Evolutionary conservation across 495 filamentous ascomycete species (phyloP).

Genomic region (Annulohypoxylon maeteangense): DNA sequence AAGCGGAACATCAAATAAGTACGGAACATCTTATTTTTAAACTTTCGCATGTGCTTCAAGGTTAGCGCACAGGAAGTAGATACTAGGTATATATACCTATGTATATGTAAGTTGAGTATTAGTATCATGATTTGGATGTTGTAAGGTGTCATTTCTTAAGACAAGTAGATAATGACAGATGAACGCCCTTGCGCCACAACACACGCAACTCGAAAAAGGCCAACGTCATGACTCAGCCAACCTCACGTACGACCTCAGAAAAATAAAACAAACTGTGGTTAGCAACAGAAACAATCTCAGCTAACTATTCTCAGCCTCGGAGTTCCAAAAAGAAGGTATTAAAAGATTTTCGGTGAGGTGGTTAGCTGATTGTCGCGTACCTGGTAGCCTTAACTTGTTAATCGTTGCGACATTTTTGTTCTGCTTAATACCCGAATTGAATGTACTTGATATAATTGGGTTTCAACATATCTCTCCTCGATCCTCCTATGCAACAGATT

Average conservation of each 20-base stretch:
- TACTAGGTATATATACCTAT: too few species aligned
- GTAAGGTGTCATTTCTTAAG: too few species aligned
- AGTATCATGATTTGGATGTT: background rate
- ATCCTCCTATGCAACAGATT: constrained; percentile 13
- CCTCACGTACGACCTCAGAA: background rate
- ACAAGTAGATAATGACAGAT: background rate
- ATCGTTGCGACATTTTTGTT: constrained; percentile 13
- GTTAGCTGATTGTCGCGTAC: constrained; percentile 18
- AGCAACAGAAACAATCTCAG: constrained; percentile 3
- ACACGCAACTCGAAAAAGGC: constrained; percentile 8
- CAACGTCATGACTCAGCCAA: constrained; percentile 16
- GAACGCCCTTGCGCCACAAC: constrained; percentile 11
- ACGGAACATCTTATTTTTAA: too few species aligned
- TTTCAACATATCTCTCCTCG: constrained; percentile 25
- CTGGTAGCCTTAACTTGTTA: background rate
- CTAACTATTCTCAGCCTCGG: constrained; percentile 7
- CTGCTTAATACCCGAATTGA: background rate
- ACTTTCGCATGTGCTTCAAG: background rate
- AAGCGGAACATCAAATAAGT: constrained; percentile 32
- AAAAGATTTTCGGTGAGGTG: background rate
- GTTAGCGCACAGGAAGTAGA: too few species aligned
- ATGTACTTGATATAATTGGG: background rate
- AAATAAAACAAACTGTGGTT: background rate
- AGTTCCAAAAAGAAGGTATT: background rate
- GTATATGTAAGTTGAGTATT: background rate